Evolutionary conservation across 495 filamentous ascomycete genomes (phyloP).

Genomic region (Durotheca rogersii): DNA sequence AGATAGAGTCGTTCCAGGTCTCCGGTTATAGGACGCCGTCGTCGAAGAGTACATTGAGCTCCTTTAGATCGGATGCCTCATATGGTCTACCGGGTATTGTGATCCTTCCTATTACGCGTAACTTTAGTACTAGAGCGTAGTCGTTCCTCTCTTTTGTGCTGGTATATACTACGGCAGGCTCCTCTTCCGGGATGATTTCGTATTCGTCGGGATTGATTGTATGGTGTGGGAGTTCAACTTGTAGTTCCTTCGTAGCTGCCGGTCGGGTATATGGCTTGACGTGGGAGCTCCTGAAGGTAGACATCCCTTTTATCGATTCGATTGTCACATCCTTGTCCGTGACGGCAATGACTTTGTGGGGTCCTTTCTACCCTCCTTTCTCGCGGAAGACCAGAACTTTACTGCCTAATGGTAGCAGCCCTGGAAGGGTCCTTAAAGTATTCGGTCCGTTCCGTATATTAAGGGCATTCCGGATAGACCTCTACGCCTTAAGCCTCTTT

Average conservation of each 20-base stretch:
- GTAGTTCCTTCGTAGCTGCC: not conserved
- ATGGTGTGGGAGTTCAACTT: not conserved
- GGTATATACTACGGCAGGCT: no score
- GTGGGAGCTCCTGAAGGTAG: not conserved
- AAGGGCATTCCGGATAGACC: conserved; percentile 11
- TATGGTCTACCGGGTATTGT: no score
- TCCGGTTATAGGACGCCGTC: not conserved
- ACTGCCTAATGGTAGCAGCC: conserved; percentile 9
- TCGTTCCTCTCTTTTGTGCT: no score
- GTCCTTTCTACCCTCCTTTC: conserved; percentile 14
- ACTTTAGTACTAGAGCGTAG: no score
- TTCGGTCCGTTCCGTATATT: conserved; percentile 19
- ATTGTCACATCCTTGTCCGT: conserved; percentile 4
- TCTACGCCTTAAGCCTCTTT: conserved; percentile 12
- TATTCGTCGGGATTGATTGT: not conserved
- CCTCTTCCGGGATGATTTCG: no score
- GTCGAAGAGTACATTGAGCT: not conserved
- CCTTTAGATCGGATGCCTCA: no score
- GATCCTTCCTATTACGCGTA: no score
- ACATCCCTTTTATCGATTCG: not conserved
- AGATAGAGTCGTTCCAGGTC: not conserved
- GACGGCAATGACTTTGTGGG: conserved; percentile 10
- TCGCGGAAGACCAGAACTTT: conserved; percentile 20
- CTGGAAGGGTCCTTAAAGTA: no score
- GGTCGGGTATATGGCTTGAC: conserved; percentile 4